Evolutionary conservation across 2,329 filamentous ascomycete species (phyloP), one percentile per base, ranked within the genome.

Genomic region (Coniochaeta sp.): DNA sequence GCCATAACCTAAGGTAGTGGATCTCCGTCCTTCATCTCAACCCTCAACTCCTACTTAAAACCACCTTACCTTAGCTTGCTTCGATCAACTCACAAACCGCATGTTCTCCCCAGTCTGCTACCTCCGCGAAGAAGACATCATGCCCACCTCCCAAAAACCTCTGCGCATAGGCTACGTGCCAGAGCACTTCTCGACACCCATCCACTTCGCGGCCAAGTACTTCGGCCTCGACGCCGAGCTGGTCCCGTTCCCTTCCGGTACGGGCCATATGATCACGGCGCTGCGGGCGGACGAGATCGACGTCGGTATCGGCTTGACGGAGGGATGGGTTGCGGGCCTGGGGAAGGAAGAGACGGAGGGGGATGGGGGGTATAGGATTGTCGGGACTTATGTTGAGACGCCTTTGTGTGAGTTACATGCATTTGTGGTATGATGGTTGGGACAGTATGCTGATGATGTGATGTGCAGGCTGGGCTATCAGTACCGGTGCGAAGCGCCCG

Each of bases 381-480:
- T 96, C 1, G 94, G 94, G 12, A 95, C 91, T 35, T 99, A 96
- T 68, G 94, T 97, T 35, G 86, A 95, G 63, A 95, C 89, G 13
- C 91, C 94, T 2, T 73, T 97, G 4, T 91, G 87, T 85, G 70
- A 56, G 75, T 65, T n/a, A 8, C 13, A 3, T 45, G 9, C 40
- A 45, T 27, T 45, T n/a, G n/a, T n/a, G n/a, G n/a, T n/a, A n/a
- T n/a, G n/a, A n/a, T n/a, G n/a, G n/a, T n/a, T n/a, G n/a, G n/a
- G n/a, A n/a, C n/a, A n/a, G n/a, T n/a, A n/a, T n/a, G n/a, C n/a
- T n/a, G n/a, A n/a, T n/a, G n/a, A n/a, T n/a, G n/a, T n/a, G n/a
- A n/a, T n/a, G n/a, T n/a, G n/a, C n/a, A 84, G 82, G 88, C 70
- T 99, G 94, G 94, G 92, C 91, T 1, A 92, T 99, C 60, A 95